phyloP scores from a whole-genome alignment of 2,329 filamentous ascomycete genomes.

The Exutisphaerella laricina region DNA sequence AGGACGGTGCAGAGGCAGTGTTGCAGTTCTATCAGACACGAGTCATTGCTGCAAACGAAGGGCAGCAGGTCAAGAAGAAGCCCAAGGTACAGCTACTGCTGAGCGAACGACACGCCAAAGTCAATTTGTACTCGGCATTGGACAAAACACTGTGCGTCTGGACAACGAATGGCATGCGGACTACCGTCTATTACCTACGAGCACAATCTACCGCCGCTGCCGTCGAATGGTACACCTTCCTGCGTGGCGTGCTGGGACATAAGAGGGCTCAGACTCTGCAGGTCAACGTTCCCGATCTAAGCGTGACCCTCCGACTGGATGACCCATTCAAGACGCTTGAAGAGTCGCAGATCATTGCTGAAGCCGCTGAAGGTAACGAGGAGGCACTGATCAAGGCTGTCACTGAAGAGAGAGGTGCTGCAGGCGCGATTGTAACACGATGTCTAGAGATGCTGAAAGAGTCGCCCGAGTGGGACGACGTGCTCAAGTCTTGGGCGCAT shows the following conservation, averaged over 20 bases:
- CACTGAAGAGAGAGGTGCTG: conserved; percentile 51
- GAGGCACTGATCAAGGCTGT: conserved; percentile 42
- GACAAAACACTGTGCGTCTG: conserved; percentile 64
- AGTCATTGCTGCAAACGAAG: conserved; percentile 52
- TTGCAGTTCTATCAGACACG: conserved; percentile 34
- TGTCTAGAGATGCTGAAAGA: conserved; percentile 56
- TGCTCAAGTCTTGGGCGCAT: conserved; percentile 55
- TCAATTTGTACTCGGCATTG: conserved; percentile 60
- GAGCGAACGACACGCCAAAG: conserved; percentile 47
- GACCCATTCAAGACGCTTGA: conserved; percentile 55
- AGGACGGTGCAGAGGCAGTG: conserved; percentile 44
- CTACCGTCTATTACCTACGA: conserved; percentile 57
- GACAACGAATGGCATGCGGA: conserved; percentile 49
- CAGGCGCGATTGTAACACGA: conserved; percentile 50
- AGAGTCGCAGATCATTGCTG: conserved; percentile 37
- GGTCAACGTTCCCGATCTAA: conserved; percentile 59
- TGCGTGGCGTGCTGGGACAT: conserved; percentile 56
- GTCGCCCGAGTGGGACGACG: conserved; percentile 54
- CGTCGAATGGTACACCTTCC: conserved; percentile 64
- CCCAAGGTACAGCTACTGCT: conserved; percentile 55
- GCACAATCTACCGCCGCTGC: conserved; percentile 56
- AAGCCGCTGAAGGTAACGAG: conserved; percentile 43
- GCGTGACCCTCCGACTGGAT: conserved; percentile 52
- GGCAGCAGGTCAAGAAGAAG: conserved; percentile 47
- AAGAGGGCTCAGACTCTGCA: conserved; percentile 51